Evolutionary conservation across 257 asterid species (phyloP).

Genomic region (Solanum phureja): DNA sequence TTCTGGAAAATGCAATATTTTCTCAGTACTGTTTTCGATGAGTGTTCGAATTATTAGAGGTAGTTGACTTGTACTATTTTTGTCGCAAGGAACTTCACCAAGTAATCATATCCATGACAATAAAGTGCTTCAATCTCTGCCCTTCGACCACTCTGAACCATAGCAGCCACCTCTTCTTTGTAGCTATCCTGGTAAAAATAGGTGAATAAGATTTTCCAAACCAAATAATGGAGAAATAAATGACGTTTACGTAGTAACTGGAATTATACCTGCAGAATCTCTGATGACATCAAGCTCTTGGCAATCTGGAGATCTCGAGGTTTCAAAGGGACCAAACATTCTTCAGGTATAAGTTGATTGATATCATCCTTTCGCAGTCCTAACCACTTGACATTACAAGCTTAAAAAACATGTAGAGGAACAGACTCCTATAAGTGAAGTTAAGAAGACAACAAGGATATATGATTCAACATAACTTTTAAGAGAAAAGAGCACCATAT

Average conservation of each 20-base stretch:
- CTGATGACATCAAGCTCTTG: slow-evolving; percentile 55
- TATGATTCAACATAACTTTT: not conserved
- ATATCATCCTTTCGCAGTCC: slow-evolving; percentile 83
- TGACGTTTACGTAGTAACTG: not conserved
- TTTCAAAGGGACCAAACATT: slow-evolving; percentile 56
- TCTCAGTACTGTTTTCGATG: not conserved
- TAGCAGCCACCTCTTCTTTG: slow-evolving; percentile 62
- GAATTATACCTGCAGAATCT: slow-evolving; percentile 49
- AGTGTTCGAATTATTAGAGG: not conserved
- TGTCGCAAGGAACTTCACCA: slow-evolving; percentile 54
- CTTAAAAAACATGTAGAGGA: slow-evolving; percentile 11
- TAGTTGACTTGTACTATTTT: slow-evolving; percentile 70
- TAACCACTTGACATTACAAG: slow-evolving; percentile 90
- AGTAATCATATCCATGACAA: slow-evolving; percentile 68
- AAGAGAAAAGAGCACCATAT: slow-evolving; percentile 50
- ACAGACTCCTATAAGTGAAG: not conserved
- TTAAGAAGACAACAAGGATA: not conserved
- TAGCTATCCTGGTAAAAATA: slow-evolving; percentile 43
- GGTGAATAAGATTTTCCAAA: too few relatives aligned
- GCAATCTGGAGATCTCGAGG: slow-evolving; percentile 73
- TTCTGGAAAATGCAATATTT: not conserved
- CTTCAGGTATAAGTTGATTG: slow-evolving; percentile 55
- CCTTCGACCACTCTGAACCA: slow-evolving; percentile 58
- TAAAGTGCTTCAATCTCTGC: slow-evolving; percentile 95
- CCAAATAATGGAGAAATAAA: not conserved